A percentile compares a stretch with the other conserved stretches of the same genome.
These are phyloP conservation scores for Talaromyces ruber DNA, from an alignment of 495 filamentous ascomycete species.

Conservation along the genomic window DNA sequence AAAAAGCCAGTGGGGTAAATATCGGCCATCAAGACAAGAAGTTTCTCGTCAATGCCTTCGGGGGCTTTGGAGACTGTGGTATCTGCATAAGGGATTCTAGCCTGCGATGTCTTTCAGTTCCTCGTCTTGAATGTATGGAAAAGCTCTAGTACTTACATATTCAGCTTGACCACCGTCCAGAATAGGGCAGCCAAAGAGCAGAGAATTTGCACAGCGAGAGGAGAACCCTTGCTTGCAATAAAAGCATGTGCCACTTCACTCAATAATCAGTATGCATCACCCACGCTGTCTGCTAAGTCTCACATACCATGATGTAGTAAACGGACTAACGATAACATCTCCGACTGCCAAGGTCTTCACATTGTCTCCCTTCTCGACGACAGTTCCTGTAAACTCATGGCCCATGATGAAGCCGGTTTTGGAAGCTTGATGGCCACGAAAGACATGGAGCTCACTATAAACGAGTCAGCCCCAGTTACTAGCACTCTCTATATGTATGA, in stretches of 20 bases:
- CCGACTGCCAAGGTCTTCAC: constrained; percentile 67
- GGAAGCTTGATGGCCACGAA: constrained; percentile 68
- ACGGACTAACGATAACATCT: constrained; percentile 73
- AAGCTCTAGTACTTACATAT: constrained; percentile 42
- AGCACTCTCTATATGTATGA: background rate
- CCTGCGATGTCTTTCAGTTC: constrained; percentile 17
- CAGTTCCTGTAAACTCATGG: constrained; percentile 69
- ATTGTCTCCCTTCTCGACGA: constrained; percentile 55
- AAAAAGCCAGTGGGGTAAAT: constrained; percentile 85
- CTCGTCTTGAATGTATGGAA: background rate
- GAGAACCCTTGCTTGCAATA: constrained; percentile 81
- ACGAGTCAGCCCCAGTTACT: background rate
- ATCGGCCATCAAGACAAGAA: constrained; percentile 82
- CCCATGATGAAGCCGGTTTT: constrained; percentile 60
- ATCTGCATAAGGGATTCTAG: constrained; percentile 79
- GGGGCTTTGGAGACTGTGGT: constrained; percentile 74
- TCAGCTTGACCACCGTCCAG: constrained; percentile 89
- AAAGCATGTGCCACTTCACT: constrained; percentile 66
- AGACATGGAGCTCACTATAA: constrained; percentile 79
- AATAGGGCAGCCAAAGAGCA: constrained; percentile 63
- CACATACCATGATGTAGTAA: constrained; percentile 78
- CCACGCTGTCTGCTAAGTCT: background rate
- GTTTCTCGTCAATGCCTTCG: constrained; percentile 62
- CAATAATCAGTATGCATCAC: constrained; percentile 7
- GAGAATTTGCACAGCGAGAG: constrained; percentile 68